Conservation (phyloP, 306 rosid species). For the Quercus suber region DNA sequence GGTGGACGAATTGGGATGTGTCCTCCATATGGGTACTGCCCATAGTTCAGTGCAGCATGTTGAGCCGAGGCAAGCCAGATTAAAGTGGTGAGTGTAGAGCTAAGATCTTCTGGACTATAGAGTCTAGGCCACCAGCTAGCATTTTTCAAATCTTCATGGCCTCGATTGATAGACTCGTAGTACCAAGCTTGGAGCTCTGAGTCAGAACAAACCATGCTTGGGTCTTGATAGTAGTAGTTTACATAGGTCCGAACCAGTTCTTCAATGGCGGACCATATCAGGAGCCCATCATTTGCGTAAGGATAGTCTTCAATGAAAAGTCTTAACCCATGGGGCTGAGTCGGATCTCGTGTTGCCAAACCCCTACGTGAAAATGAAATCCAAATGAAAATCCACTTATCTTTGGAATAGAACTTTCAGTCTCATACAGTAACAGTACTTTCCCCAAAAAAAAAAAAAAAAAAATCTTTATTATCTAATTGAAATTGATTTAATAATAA, state of each 20-base stretch:
- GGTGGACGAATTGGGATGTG: slow-evolving; percentile 33
- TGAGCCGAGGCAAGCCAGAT: slow-evolving; percentile 36
- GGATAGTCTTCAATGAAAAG: slow-evolving; percentile 48
- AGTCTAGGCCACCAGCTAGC: slow-evolving; percentile 50
- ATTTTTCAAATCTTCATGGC: slow-evolving; percentile 30
- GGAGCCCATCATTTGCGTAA: slow-evolving; percentile 40
- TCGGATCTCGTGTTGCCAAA: slow-evolving; percentile 30
- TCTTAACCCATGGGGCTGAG: slow-evolving; percentile 29
- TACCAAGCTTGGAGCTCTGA: slow-evolving; percentile 45
- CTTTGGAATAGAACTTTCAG: no score
- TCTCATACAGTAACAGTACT: no score
- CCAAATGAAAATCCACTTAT: no score
- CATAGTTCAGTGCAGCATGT: slow-evolving; percentile 47
- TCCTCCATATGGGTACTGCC: slow-evolving; percentile 33
- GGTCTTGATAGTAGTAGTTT: slow-evolving; percentile 34
- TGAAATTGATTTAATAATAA: no score
- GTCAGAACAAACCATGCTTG: slow-evolving; percentile 24
- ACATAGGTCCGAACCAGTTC: slow-evolving; percentile 36
- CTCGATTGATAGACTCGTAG: slow-evolving; percentile 29
- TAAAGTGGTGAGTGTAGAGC: slow-evolving; percentile 30
- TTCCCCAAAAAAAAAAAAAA: no score
- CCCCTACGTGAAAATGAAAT: slow-evolving; percentile 20
- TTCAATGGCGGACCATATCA: slow-evolving; percentile 45
- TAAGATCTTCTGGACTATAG: slow-evolving; percentile 30
- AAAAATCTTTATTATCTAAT: no score